phyloP scores from a whole-genome alignment of 2,329 filamentous ascomycete species.

The Biscogniauxia sp. region DNA sequence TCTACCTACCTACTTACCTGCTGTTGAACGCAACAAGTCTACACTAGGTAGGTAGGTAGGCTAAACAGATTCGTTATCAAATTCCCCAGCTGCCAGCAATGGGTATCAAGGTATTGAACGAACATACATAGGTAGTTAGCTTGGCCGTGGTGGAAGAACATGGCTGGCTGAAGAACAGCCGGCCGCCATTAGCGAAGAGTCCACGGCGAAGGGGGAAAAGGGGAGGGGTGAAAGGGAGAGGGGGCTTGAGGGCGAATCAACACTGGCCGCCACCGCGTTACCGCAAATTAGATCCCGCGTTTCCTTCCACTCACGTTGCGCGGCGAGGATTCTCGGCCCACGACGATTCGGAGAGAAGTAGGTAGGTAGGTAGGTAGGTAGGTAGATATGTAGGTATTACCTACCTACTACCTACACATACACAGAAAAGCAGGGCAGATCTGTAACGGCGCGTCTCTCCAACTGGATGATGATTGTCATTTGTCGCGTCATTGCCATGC shows the following conservation, averaged over 20 bases:
- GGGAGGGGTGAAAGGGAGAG: slow-evolving; percentile 5
- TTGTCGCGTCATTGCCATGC: not conserved
- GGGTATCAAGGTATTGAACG: slow-evolving; percentile 1
- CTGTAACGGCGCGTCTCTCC: not conserved
- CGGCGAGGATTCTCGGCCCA: not conserved
- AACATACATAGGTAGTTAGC: slow-evolving; percentile 10
- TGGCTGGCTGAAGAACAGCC: slow-evolving; percentile 16
- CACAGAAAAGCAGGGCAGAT: too few species aligned
- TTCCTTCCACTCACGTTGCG: not conserved
- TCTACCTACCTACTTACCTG: not conserved
- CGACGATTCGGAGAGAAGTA: too few species aligned
- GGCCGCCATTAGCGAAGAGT: slow-evolving; percentile 3
- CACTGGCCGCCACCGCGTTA: not conserved
- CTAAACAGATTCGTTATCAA: slow-evolving; percentile 1
- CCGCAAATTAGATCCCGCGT: not conserved
- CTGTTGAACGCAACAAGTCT: slow-evolving; percentile 6
- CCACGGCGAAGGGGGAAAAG: not conserved
- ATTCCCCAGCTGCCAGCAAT: slow-evolving; percentile 12
- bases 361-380: too few species aligned
- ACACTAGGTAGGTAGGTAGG: too few species aligned
- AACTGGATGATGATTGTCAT: not conserved
- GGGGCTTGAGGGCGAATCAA: slow-evolving; percentile 12
- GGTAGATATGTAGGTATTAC: too few species aligned
- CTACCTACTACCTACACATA: too few species aligned
- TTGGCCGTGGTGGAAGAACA: slow-evolving; percentile 5